A percentile compares a stretch with the other conserved stretches of the same genome.
These are phyloP conservation scores for Xylaria sp. DNA, from an alignment of 2,329 filamentous ascomycete species.

Conservation along the genomic window DNA sequence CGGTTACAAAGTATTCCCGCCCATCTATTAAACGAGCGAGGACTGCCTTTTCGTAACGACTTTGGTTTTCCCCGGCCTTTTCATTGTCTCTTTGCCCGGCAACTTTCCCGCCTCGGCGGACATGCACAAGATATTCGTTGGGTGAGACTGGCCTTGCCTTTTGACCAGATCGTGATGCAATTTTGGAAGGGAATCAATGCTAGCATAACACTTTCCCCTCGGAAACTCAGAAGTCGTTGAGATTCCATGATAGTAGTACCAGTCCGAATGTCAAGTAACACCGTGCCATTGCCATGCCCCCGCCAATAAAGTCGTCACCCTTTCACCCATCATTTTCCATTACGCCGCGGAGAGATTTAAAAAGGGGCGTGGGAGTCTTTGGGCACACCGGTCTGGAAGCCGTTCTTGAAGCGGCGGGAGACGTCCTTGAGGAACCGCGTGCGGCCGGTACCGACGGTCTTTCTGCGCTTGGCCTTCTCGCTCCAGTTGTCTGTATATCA, in stretches of 20 bases:
- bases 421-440: conserved; percentile 93
- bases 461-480: conserved; percentile 99
- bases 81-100: background rate
- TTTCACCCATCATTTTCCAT: conserved; percentile 33
- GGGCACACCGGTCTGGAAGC: conserved; percentile 86
- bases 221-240: conserved; percentile 25
- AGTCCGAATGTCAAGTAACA: conserved; percentile 33
- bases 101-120: conserved; percentile 3
- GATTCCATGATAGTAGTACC: conserved; percentile 32
- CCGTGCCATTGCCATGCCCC: conserved; percentile 34
- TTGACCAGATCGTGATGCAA: conserved; percentile 31
- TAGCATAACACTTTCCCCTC: conserved; percentile 29
- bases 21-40: background rate
- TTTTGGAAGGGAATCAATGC: conserved; percentile 27
- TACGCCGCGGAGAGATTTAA: conserved; percentile 16
- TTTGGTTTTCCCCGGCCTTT: background rate
- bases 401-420: conserved; percentile 92
- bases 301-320: conserved; percentile 29
- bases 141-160: conserved; percentile 17
- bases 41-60: conserved; percentile 8
- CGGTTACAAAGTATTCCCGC: conserved; percentile 3
- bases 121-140: conserved; percentile 15
- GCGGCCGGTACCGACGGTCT: conserved; percentile 96
- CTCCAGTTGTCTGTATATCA: conserved; percentile 83
- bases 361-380: conserved; percentile 63